Conservation (phyloP, 306 rosid species). For the Bauhinia variegata region DNA sequence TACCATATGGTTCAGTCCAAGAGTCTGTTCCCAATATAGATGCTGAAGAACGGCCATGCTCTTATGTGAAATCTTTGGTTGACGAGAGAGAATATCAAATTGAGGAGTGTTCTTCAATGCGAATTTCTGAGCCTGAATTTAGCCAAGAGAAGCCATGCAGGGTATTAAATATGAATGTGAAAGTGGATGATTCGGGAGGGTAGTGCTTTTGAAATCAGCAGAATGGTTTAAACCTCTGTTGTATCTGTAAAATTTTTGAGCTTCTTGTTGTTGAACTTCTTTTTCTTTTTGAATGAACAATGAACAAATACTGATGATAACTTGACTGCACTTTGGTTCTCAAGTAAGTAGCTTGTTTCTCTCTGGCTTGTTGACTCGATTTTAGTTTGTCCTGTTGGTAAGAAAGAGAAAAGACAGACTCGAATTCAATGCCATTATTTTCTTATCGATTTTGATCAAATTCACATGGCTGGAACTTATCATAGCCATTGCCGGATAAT, state of each 20-base stretch:
- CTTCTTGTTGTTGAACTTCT: too few species aligned
- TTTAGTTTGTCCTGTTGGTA: too few species aligned
- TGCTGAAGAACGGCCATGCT: constrained; percentile 67
- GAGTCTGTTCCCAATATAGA: constrained; percentile 68
- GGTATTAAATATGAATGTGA: constrained; percentile 55
- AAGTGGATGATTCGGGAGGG: constrained; percentile 52
- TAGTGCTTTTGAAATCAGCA: constrained; percentile 30
- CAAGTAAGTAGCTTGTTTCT: too few species aligned
- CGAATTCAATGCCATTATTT: too few species aligned
- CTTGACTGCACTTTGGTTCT: too few species aligned
- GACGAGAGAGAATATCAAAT: constrained; percentile 76
- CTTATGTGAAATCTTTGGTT: constrained; percentile 68
- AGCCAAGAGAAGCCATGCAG: constrained; percentile 59
- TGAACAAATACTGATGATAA: too few species aligned
- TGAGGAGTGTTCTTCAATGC: constrained; percentile 65
- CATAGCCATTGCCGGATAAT: too few species aligned
- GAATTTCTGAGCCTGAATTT: constrained; percentile 50
- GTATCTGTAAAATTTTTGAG: constrained; percentile 1
- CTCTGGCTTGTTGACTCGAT: background rate
- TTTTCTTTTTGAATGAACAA: too few species aligned
- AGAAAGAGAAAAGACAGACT: too few species aligned
- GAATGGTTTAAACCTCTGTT: background rate
- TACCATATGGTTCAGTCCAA: constrained; percentile 65
- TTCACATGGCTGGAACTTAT: too few species aligned
- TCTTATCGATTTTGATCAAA: too few species aligned